Evolutionary conservation across 768 basidiomycete genomes (phyloP).

Genomic region (Hericium coralloides): DNA sequence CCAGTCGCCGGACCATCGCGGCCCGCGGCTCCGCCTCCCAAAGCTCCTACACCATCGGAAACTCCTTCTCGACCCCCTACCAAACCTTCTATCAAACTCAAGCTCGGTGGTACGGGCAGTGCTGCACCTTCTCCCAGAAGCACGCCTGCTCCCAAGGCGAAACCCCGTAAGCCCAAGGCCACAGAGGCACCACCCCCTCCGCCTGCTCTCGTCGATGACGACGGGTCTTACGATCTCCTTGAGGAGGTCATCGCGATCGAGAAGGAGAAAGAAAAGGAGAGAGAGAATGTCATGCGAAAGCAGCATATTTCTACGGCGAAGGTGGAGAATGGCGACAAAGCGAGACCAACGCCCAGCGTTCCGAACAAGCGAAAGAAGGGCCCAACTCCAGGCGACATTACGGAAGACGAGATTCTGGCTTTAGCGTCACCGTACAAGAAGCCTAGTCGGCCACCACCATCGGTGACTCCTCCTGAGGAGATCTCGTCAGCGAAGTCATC

Average conservation of each 20-base stretch:
- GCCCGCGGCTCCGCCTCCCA: background rate
- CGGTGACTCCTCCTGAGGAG: constrained; percentile 14
- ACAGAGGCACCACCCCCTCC: constrained; percentile 21
- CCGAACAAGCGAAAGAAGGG: constrained; percentile 44
- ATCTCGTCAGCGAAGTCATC: constrained; percentile 5
- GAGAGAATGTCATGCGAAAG: constrained; percentile 11
- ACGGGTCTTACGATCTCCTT: constrained; percentile 73
- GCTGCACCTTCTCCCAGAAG: constrained; percentile 16
- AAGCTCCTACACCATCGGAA: background rate
- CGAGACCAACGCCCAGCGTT: background rate
- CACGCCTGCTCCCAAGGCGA: constrained; percentile 32
- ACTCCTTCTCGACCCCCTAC: constrained; percentile 16
- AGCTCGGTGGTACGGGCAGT: constrained; percentile 17
- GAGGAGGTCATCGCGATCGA: constrained; percentile 81
- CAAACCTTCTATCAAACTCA: constrained; percentile 24
- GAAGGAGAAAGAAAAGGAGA: constrained; percentile 22
- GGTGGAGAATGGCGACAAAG: constrained; percentile 2
- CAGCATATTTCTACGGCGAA: constrained; percentile 16
- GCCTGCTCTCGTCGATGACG: constrained; percentile 45
- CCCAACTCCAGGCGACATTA: constrained; percentile 19
- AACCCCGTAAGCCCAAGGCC: constrained; percentile 24
- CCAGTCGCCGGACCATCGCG: background rate
- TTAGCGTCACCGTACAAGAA: constrained; percentile 58
- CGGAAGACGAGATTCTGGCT: constrained; percentile 52
- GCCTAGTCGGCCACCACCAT: constrained; percentile 21